Base-by-base conservation (phyloP, 2,329 filamentous ascomycete species). In the Fusarium compactum region DNA sequence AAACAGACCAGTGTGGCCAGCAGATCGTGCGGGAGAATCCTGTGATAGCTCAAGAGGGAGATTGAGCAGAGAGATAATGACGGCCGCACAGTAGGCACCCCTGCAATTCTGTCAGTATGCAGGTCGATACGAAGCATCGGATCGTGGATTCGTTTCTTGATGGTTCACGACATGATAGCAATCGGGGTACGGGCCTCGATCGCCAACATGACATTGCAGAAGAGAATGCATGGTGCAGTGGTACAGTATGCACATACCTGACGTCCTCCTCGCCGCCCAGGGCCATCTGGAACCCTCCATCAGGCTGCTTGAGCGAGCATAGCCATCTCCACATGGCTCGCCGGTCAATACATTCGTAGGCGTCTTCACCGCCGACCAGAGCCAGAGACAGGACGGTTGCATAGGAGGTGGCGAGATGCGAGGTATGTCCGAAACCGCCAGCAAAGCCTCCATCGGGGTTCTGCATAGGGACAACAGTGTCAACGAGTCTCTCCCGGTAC, bases 201-300 rank as follows among this genome's bases (percentile, higher is more conserved):
- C 51, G 54, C 53, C 58, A 58, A 44, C 50, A 56, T 38, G 59
- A 41, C 50, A 60, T 32, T 50, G 45, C 38, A 62, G 46, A 46
- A 34, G 38, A 27, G 30, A 34, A 43, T 16, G 43, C 41, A 60
- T 22, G 30, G 30, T n/a, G 56, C 34, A 43, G 48, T 56, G 58
- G 34, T 55, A 66, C 55, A 34, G 48, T 55, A 67, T 59, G 53
- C 46, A 80, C 85, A 80, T 85, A 92, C 92, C 94, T 90, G 65
- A 98, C 92, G 80, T 99, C 96, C 81, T 96, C 92, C 82, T 99
- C 96, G 62, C 95, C 96, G 64, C 92, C 93, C 52, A 92, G 82
- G 54, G 90, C 91, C 85, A 99, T 92, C 74, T 91, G 90, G 78
- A 99, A 98, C n/a, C 94, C 94, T 53, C 96, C 96, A 78, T 93